Percentiles rank a stretch among this genome's conserved stretches.
phyloP scores from a whole-genome alignment of 345 rosid genomes.

The Arabidopsis arenosa region DNA sequence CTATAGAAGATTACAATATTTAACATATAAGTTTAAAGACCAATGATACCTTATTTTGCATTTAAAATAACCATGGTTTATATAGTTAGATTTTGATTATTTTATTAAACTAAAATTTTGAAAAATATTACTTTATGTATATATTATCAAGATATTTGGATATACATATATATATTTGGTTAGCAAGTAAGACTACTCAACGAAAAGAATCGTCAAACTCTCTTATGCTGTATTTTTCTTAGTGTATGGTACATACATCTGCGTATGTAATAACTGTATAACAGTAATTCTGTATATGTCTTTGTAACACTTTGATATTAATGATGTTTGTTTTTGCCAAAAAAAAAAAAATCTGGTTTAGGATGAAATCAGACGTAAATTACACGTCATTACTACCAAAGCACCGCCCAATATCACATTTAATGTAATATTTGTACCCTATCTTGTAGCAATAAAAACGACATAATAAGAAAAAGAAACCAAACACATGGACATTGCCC shows the following conservation, averaged over 20 bases:
- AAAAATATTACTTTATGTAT: neutral
- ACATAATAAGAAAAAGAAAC: neutral
- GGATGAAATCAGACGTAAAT: neutral
- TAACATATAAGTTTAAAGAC: too few relatives aligned
- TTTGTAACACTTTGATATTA: too few relatives aligned
- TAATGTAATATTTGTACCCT: neutral
- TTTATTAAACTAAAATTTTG: neutral
- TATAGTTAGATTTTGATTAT: neutral
- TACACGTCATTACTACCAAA: conserved; percentile 3
- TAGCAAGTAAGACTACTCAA: too few relatives aligned
- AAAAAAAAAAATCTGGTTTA: neutral
- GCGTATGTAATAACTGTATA: too few relatives aligned
- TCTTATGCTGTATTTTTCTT: too few relatives aligned
- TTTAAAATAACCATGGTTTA: neutral
- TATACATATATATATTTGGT: neutral
- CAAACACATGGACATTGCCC: conserved; percentile 19
- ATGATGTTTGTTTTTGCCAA: too few relatives aligned
- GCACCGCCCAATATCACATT: neutral
- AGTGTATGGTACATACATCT: too few relatives aligned
- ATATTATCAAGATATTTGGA: neutral
- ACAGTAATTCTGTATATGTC: too few relatives aligned
- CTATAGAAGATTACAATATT: too few relatives aligned
- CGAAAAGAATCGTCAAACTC: too few relatives aligned
- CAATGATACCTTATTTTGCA: neutral
- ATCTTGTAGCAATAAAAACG: conserved; percentile 3